Base-by-base conservation (phyloP, 1,284 basidiomycete genomes). In the Dichomitus squalens region DNA sequence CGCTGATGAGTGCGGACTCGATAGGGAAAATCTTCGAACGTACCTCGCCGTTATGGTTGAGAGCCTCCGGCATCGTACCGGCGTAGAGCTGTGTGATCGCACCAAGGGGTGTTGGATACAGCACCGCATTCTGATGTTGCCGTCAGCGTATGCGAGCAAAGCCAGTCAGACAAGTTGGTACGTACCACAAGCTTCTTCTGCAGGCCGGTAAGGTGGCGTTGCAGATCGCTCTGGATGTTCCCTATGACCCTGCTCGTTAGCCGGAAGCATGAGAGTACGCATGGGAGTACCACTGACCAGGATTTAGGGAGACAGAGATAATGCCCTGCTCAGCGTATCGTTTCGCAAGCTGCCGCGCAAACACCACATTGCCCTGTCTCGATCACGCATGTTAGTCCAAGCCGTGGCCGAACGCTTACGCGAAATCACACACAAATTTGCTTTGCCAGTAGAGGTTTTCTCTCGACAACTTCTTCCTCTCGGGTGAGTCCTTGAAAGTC, bases 361-460 rank as follows among this genome's bases (percentile, higher is more conserved):
- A 68, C 4, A 77, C 43, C 12, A 76, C 67, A 62, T 79, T 79
- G 0, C 69, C 75, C 75, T 76, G 27, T 29, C 1, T 5, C 9
- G 11, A 2, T 6, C 16, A 11, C 3, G 16, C 14, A 7, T 31
- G 20, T 18, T n/a, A 31, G 18, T 29, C 9, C 8, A 16, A 16
- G 14, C 9, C 39, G 6, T 6, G 23, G 4, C n/a, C 18, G 12
- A 41, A 21, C 16, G 21, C 7, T 11, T 23, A 23, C 23, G 27
- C 16, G 0, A 31, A 3, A 7, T 8, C 9, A 51, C 58, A 31
- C 12, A 60, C 58, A 6, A 52, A 72, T 65, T 82, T 82, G 61
- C 72, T 74, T 66, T 79, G 76, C 33, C 65, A 69, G 61, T 82
- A 82, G 25, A 79, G 68, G 0, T 52, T 36, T 61, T 66, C 61